Percentiles rank a stretch among this genome's conserved stretches.
phyloP scores from a whole-genome alignment of 805 yeast genomes.

The Suhomyces xylopsoci region DNA sequence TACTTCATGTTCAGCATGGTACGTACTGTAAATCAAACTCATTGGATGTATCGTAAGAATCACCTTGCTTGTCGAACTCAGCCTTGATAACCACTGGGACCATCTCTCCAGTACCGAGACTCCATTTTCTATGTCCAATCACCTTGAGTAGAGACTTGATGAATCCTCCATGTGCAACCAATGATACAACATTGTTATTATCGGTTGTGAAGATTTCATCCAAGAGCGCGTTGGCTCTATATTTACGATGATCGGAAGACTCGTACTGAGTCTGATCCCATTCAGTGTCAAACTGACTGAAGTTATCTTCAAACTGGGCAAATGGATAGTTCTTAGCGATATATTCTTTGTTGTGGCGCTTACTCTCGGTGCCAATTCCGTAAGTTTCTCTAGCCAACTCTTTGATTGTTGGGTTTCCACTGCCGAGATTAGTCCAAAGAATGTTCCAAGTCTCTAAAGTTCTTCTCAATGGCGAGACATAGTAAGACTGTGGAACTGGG shows the following conservation, averaged over 20 bases:
- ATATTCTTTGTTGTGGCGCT: slow-evolving; percentile 23
- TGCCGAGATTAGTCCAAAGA: slow-evolving; percentile 18
- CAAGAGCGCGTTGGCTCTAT: slow-evolving; percentile 24
- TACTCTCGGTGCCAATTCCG: slow-evolving; percentile 30
- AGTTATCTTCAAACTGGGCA: slow-evolving; percentile 23
- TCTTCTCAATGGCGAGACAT: slow-evolving; percentile 31
- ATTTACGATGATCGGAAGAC: slow-evolving; percentile 22
- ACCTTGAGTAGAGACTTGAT: slow-evolving; percentile 24
- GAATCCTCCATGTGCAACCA: slow-evolving; percentile 29
- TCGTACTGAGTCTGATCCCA: slow-evolving; percentile 26
- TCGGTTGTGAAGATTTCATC: slow-evolving; percentile 25
- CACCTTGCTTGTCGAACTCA: background rate
- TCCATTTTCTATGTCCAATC: slow-evolving; percentile 22
- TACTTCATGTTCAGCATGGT: background rate
- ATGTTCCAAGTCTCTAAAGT: slow-evolving; percentile 27
- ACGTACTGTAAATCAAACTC: background rate
- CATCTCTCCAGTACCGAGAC: slow-evolving; percentile 25
- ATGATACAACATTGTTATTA: slow-evolving; percentile 18
- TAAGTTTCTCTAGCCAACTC: slow-evolving; percentile 31
- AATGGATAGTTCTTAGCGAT: slow-evolving; percentile 18
- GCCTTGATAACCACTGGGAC: slow-evolving; percentile 25
- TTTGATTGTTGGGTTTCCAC: slow-evolving; percentile 19
- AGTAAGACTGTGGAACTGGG: slow-evolving; percentile 26
- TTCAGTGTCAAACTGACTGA: slow-evolving; percentile 21
- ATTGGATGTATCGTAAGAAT: slow-evolving; percentile 1